These are phyloP conservation scores for Boechera stricta DNA, from an alignment of 345 rosid species.

Conservation along the genomic window DNA sequence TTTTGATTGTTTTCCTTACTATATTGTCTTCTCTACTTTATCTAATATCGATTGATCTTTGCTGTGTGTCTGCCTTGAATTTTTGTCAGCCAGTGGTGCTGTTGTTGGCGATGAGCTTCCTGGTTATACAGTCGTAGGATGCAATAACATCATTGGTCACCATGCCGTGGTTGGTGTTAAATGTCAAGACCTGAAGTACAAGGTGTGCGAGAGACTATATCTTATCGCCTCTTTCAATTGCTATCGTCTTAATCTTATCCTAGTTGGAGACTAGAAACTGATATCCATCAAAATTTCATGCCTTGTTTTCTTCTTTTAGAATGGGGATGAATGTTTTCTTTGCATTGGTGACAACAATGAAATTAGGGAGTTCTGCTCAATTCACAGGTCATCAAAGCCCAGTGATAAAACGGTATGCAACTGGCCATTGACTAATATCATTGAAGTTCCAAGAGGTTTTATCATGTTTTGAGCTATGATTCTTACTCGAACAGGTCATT, in stretches of 20 bases:
- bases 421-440: conserved; percentile 3
- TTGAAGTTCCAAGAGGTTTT: background rate
- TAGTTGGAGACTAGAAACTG: background rate
- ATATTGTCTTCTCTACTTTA: background rate
- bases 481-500: conserved; percentile 59
- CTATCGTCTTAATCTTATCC: background rate
- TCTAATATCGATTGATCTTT: conserved; percentile 19
- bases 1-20: background rate
- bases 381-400: conserved; percentile 87
- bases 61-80: conserved; percentile 22
- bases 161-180: conserved; percentile 85
- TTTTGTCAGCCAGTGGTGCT: conserved; percentile 84
- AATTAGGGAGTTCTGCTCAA: conserved; percentile 81
- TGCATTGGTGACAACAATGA: conserved; percentile 83
- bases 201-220: conserved; percentile 48
- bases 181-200: conserved; percentile 93
- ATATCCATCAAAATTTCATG: background rate
- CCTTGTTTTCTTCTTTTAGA: conserved; percentile 45
- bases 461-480: conserved; percentile 13
- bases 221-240: background rate
- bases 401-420: conserved; percentile 68
- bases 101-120: conserved; percentile 92
- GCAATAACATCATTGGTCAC: conserved; percentile 74
- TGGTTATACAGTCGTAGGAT: conserved; percentile 68
- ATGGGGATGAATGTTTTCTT: conserved; percentile 83